Evolutionary conservation across 306 rosid species (phyloP).

Genomic region (Corylus avellana): DNA sequence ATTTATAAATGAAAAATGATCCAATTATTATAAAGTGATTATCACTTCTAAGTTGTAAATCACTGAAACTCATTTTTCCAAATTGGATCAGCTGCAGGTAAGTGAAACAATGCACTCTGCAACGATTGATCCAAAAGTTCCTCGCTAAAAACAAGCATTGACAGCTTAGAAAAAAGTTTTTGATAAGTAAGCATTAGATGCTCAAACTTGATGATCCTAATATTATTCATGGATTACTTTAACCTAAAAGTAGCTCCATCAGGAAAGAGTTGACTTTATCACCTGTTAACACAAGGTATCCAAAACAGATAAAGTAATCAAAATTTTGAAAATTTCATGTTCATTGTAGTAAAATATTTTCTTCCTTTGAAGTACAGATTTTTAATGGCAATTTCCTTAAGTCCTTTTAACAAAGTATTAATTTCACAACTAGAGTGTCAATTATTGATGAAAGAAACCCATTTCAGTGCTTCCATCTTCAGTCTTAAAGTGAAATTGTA

Average conservation of each 20-base stretch:
- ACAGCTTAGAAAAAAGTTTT: background rate
- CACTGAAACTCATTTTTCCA: background rate
- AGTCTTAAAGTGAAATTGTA: background rate
- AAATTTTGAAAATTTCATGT: background rate
- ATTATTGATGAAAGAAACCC: background rate
- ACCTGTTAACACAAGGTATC: background rate
- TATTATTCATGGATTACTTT: background rate
- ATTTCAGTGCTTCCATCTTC: background rate
- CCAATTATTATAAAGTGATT: no score
- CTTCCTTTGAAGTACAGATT: background rate
- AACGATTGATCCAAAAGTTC: background rate
- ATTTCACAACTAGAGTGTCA: background rate
- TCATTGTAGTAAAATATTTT: background rate
- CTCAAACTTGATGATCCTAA: background rate
- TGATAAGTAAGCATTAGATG: background rate
- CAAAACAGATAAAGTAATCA: background rate
- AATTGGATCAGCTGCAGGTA: background rate
- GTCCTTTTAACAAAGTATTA: background rate
- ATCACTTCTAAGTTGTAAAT: background rate
- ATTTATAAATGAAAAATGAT: background rate
- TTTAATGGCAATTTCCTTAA: background rate
- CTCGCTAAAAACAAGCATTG: background rate
- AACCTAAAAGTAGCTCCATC: background rate
- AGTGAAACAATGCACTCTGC: background rate
- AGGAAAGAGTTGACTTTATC: background rate